Percentiles rank a stretch among this genome's conserved stretches.
Conservation (phyloP, 371 early-diverging fungal species). For the Fennellomyces sp. region DNA sequence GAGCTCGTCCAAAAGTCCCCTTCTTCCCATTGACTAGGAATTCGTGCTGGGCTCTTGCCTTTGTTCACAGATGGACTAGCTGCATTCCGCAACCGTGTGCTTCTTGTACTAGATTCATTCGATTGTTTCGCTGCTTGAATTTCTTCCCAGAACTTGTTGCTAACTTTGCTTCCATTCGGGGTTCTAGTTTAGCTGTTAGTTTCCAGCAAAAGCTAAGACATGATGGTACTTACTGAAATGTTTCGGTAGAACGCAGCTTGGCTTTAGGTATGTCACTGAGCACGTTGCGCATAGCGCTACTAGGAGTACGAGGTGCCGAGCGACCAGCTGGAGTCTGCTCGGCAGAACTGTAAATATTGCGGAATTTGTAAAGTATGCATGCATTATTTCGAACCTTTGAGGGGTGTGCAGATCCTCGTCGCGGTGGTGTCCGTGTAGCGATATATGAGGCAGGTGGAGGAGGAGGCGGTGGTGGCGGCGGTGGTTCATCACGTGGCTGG, state of each 20-base stretch:
- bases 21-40: background rate
- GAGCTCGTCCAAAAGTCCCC: conserved; percentile 5
- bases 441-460: background rate
- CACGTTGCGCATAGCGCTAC: conserved; percentile 5
- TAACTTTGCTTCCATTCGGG: conserved; percentile 12
- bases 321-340: background rate
- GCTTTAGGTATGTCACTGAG: conserved; percentile 14
- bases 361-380: background rate
- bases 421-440: background rate
- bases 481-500: background rate
- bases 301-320: conserved; percentile 5
- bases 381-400: background rate
- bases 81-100: background rate
- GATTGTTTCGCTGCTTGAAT: conserved; percentile 9
- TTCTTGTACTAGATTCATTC: background rate
- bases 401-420: background rate
- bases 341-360: background rate
- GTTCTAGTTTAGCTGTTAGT: too few species aligned
- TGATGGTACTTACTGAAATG: conserved; percentile 1
- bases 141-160: conserved; percentile 17
- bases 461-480: background rate
- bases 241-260: conserved; percentile 9
- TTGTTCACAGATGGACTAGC: background rate
- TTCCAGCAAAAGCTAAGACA: too few species aligned
- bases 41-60: background rate